These are phyloP conservation scores for Pistacia vera DNA, from an alignment of 345 rosid species.

Conservation along the genomic window DNA sequence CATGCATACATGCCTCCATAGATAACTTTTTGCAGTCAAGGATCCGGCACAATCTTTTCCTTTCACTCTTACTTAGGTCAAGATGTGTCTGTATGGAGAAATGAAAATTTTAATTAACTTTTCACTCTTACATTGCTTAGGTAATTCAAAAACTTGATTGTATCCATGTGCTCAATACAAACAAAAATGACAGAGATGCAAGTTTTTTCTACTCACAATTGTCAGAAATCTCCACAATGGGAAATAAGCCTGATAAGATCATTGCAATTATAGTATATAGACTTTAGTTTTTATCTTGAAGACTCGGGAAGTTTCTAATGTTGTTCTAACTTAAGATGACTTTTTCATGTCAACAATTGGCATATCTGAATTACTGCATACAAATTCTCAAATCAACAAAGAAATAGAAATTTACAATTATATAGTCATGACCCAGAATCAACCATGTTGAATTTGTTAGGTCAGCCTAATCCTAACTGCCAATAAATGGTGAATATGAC, in stretches of 20 bases:
- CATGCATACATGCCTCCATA: constrained; percentile 97
- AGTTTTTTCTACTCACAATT: not conserved
- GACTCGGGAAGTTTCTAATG: constrained; percentile 3
- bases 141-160: not conserved
- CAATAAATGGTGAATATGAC: constrained; percentile 17
- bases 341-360: constrained; percentile 15
- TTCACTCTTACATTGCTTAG: not conserved
- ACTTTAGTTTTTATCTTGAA: not conserved
- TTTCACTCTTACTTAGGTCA: constrained; percentile 75
- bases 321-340: not conserved
- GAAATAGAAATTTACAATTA: not conserved
- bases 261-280: not conserved
- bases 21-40: constrained; percentile 96
- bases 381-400: not conserved
- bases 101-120: not conserved
- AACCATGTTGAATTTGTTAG: constrained; percentile 23
- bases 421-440: constrained; percentile 11
- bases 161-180: not conserved
- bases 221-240: not conserved
- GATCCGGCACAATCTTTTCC: constrained; percentile 78
- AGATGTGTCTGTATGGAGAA: constrained; percentile 64
- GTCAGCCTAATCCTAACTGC: constrained; percentile 39
- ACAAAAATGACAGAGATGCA: not conserved
- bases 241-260: not conserved
- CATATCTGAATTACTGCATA: constrained; percentile 5